phyloP scores from a whole-genome alignment of 1,139 yeast species.

The Candida mesenterica region DNA sequence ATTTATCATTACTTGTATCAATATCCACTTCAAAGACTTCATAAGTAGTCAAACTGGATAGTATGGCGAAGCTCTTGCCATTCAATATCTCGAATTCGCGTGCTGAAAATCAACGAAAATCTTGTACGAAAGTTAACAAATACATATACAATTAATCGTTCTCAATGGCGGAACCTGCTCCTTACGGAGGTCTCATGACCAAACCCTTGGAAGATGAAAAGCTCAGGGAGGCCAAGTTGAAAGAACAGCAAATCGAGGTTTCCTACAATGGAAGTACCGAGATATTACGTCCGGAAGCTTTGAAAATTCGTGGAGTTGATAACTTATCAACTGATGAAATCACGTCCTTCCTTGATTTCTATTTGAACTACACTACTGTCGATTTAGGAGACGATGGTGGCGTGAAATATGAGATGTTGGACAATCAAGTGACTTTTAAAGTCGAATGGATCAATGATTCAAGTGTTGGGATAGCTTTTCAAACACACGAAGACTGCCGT shows the following conservation, averaged over 20 bases:
- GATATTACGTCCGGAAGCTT: constrained; percentile 46
- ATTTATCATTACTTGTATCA: no score
- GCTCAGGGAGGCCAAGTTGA: constrained; percentile 28
- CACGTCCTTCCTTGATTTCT: constrained; percentile 51
- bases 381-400: constrained; percentile 15
- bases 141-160: neutral
- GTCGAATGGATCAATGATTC: constrained; percentile 74
- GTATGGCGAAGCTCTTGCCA: no score
- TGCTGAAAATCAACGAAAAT: neutral
- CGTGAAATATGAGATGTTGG: constrained; percentile 24
- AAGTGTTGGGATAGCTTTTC: constrained; percentile 54
- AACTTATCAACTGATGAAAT: constrained; percentile 64
- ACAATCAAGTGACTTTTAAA: constrained; percentile 36
- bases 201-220: constrained; percentile 41
- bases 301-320: constrained; percentile 64
- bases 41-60: no score
- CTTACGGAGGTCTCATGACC: constrained; percentile 46
- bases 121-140: neutral
- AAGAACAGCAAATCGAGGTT: constrained; percentile 37
- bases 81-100: no score
- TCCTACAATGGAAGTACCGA: constrained; percentile 28
- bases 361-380: constrained; percentile 39
- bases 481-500: constrained; percentile 41
- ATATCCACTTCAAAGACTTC: no score
- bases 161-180: constrained; percentile 33